A percentile compares a stretch with the other conserved stretches of the same genome.
Evolutionary conservation across 1,139 yeast species (phyloP).

Genomic region (Pichia sp.): DNA sequence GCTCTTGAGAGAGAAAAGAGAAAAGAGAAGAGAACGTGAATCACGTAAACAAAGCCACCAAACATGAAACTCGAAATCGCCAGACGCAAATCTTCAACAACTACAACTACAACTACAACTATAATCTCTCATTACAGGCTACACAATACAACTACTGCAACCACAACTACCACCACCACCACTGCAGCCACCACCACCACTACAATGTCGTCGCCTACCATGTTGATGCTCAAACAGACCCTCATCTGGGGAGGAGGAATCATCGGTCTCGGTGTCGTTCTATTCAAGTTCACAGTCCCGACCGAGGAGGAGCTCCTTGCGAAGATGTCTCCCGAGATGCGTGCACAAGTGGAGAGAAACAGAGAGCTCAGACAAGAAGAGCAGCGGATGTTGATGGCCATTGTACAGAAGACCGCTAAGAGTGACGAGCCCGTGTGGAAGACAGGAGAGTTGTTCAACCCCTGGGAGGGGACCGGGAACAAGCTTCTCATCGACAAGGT

Average conservation of each 20-base stretch:
- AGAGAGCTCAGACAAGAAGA: slow-evolving; percentile 56
- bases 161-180: neutral
- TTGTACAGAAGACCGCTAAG: slow-evolving; percentile 52
- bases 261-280: slow-evolving; percentile 58
- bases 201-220: slow-evolving; percentile 10
- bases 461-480: slow-evolving; percentile 43
- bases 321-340: slow-evolving; percentile 72
- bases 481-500: slow-evolving; percentile 40
- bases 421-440: slow-evolving; percentile 77
- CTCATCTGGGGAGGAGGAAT: slow-evolving; percentile 48
- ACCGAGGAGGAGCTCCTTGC: slow-evolving; percentile 74
- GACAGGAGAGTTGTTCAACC: slow-evolving; percentile 61
- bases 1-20: neutral
- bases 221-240: slow-evolving; percentile 20
- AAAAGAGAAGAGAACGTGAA: neutral
- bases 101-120: too few species aligned
- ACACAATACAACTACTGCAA: neutral
- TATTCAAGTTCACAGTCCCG: slow-evolving; percentile 70
- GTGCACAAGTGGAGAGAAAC: slow-evolving; percentile 68
- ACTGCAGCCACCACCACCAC: slow-evolving; percentile 9
- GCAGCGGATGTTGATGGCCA: slow-evolving; percentile 58
- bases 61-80: too few species aligned
- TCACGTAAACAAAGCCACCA: neutral
- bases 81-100: too few species aligned
- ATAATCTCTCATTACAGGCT: neutral